Percentiles rank a stretch among this genome's conserved stretches.
Evolutionary conservation across 2,329 filamentous ascomycete genomes (phyloP).

Genomic region (Aureobasidium melanogenum): DNA sequence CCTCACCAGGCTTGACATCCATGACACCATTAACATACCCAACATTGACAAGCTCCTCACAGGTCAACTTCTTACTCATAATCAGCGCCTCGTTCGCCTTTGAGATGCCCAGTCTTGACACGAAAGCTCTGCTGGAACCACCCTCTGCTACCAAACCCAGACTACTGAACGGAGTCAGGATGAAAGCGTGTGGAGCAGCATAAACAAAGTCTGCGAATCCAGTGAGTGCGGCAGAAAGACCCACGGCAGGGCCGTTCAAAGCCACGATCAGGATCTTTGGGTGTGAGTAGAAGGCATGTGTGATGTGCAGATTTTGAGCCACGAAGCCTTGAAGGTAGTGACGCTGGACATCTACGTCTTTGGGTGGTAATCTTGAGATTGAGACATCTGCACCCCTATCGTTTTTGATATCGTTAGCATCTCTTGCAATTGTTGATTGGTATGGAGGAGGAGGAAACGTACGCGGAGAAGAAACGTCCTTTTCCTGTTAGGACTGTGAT

Average conservation of each 20-base stretch:
- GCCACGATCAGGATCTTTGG: slow-evolving; percentile 88
- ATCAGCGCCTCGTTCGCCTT: slow-evolving; percentile 90
- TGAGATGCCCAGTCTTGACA: slow-evolving; percentile 66
- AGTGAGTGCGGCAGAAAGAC: slow-evolving; percentile 75
- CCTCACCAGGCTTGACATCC: slow-evolving; percentile 48
- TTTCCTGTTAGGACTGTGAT: slow-evolving; percentile 79
- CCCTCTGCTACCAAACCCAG: slow-evolving; percentile 88
- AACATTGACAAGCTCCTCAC: slow-evolving; percentile 61
- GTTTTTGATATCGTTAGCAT: neutral
- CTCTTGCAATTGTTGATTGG: neutral
- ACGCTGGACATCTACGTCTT: slow-evolving; percentile 34
- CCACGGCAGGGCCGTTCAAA: slow-evolving; percentile 85
- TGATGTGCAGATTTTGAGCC: slow-evolving; percentile 79
- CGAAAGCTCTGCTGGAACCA: slow-evolving; percentile 68
- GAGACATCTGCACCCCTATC: slow-evolving; percentile 70
- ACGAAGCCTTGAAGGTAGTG: slow-evolving; percentile 65
- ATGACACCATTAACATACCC: slow-evolving; percentile 88
- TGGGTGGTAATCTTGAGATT: slow-evolving; percentile 38
- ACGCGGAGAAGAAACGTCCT: slow-evolving; percentile 83
- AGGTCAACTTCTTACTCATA: slow-evolving; percentile 70
- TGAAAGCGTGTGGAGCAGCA: slow-evolving; percentile 67
- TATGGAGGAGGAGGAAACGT: slow-evolving; percentile 25
- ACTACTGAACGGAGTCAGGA: slow-evolving; percentile 85
- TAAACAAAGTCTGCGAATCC: slow-evolving; percentile 91
- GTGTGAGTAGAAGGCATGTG: slow-evolving; percentile 84